These are phyloP conservation scores for Scheffersomyces stipitis DNA, from an alignment of 805 yeast species.

Conservation along the genomic window DNA sequence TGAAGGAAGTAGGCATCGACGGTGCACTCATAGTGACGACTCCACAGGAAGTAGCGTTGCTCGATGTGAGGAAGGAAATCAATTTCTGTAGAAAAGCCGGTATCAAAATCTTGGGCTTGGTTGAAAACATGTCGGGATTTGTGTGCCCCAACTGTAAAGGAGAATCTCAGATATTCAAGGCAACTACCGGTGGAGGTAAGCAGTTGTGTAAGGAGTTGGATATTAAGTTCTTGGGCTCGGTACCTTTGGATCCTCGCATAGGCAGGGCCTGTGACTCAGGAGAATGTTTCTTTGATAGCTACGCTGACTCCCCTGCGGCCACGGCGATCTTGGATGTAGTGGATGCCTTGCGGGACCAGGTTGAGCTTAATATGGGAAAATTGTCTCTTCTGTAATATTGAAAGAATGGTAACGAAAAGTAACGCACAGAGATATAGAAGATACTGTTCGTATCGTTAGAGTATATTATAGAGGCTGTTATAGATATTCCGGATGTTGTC, in stretches of 20 bases:
- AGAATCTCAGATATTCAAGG: conserved; percentile 83
- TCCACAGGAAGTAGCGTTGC: conserved; percentile 94
- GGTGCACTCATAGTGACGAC: conserved; percentile 96
- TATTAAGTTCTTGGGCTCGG: conserved; percentile 83
- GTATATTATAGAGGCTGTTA: too few relatives aligned
- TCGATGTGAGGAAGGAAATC: conserved; percentile 94
- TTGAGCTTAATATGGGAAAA: conserved; percentile 31
- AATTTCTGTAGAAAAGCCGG: conserved; percentile 92
- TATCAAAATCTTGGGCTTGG: conserved; percentile 81
- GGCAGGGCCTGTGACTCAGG: conserved; percentile 89
- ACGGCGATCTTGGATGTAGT: conserved; percentile 83
- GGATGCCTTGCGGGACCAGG: conserved; percentile 60
- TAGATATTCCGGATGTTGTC: too few relatives aligned
- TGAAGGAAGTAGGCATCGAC: conserved; percentile 88
- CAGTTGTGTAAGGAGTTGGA: conserved; percentile 76
- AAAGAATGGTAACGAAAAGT: background rate
- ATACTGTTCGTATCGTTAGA: background rate
- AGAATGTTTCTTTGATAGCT: conserved; percentile 73
- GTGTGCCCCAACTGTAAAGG: conserved; percentile 95
- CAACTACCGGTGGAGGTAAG: conserved; percentile 97
- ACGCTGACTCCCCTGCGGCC: conserved; percentile 93
- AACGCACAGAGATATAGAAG: background rate
- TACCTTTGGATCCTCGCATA: conserved; percentile 94
- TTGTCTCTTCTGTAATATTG: conserved; percentile 4
- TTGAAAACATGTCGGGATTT: conserved; percentile 98